These are phyloP conservation scores for Yarrowia keelungensis DNA, from an alignment of 805 yeast species.

Conservation along the genomic window DNA sequence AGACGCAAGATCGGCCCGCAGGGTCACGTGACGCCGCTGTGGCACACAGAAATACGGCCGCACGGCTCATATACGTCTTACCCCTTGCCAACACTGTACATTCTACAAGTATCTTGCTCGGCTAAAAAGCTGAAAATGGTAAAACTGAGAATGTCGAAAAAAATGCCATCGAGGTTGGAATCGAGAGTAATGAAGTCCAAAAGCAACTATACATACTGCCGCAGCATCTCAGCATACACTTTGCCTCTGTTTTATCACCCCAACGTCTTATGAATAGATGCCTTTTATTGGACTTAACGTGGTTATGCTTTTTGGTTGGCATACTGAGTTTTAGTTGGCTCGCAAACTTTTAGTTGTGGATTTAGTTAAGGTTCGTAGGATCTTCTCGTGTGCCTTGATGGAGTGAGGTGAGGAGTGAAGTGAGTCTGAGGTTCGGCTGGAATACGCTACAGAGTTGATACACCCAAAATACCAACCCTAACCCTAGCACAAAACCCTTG, in stretches of 20 bases:
- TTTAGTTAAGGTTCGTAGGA: not conserved
- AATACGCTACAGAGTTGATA: not conserved
- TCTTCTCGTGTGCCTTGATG: constrained; percentile 4
- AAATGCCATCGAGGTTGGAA: too few species aligned
- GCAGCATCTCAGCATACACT: too few species aligned
- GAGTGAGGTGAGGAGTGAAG: not conserved
- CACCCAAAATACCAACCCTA: not conserved
- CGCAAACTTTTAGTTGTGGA: not conserved
- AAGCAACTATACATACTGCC: not conserved
- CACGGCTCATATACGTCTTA: too few species aligned
- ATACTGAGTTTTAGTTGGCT: not conserved
- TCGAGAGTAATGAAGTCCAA: too few species aligned
- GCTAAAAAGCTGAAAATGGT: not conserved
- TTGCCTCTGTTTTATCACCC: too few species aligned
- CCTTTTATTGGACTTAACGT: not conserved
- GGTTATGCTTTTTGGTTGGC: not conserved
- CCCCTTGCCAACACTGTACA: too few species aligned
- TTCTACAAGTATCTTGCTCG: not conserved
- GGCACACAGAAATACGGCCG: too few species aligned
- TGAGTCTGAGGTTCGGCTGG: not conserved
- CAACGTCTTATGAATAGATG: not conserved
- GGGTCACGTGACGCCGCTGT: not conserved
- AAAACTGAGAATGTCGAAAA: too few species aligned
- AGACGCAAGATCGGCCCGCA: not conserved
- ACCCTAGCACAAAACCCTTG: not conserved